Conservation (phyloP, 202 grass and related monocot species). For the Hordeum pubiflorum region DNA sequence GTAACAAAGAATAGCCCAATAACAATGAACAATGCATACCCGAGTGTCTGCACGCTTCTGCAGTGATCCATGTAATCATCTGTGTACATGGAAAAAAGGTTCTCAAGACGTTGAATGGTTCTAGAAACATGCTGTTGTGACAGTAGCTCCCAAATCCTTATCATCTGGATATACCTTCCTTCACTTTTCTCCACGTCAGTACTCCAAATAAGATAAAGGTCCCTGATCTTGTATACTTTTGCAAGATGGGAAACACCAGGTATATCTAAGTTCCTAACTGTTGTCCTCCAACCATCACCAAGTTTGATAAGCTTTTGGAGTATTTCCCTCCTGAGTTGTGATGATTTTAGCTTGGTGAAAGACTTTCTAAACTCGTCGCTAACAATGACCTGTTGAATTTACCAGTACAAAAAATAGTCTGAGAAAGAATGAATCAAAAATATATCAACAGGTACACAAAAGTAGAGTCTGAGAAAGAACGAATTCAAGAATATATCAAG, state of each 20-base stretch:
- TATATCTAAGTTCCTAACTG: constrained; percentile 5
- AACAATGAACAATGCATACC: constrained; percentile 35
- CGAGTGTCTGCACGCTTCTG: constrained; percentile 31
- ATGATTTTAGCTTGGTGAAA: constrained; percentile 55
- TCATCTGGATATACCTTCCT: constrained; percentile 49
- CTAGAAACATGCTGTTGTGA: constrained; percentile 36
- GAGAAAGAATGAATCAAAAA: no score
- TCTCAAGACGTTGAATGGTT: constrained; percentile 45
- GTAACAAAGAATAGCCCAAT: background rate
- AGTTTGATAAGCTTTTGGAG: constrained; percentile 61
- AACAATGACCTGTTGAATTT: constrained; percentile 49
- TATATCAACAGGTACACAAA: no score
- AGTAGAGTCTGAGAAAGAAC: background rate
- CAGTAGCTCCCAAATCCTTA: constrained; percentile 74
- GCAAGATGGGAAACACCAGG: constrained; percentile 38
- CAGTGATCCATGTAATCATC: constrained; percentile 54
- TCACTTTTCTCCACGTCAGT: constrained; percentile 54
- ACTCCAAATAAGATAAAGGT: constrained; percentile 70
- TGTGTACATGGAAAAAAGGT: constrained; percentile 76
- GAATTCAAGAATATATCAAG: background rate
- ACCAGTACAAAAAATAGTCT: background rate
- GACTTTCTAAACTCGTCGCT: constrained; percentile 76
- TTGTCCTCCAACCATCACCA: constrained; percentile 56
- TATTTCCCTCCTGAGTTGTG: constrained; percentile 33
- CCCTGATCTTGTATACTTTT: constrained; percentile 45